Base-by-base conservation (phyloP, 257 asterid species). In the Marsdenia floribunda region DNA sequence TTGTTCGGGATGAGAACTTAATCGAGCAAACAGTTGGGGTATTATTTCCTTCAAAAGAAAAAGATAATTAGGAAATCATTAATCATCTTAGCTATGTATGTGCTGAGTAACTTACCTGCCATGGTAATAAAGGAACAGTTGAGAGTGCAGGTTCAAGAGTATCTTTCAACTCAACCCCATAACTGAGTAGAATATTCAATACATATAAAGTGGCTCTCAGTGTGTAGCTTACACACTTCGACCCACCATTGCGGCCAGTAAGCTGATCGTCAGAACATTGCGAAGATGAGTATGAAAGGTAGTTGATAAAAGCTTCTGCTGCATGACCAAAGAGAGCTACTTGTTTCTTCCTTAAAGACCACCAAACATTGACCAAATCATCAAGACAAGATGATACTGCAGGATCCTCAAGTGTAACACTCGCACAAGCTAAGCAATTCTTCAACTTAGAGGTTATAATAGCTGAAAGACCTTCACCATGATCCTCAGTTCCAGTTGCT, bases 1-100 rank as follows among this genome's bases (percentile, higher is more conserved):
- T 78, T 86, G 83, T 78, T 95, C 93, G 63, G 99, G 96, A 80
- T 95, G 99, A 74, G 98, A 88, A 83, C 97, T 90, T 85, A 95
- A 76, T 74, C 91, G 96, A 82, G 99, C 97, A 86, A 95, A 90
- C 61, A 95, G 86, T 79, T 95, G 99, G 69, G 98, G 97, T 60
- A 88, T 92, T 86, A 95, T 87, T 82, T 90, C 99, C 99, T 95
- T 79, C 91, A 87, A 21, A 37, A 49, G 57, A 61, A 76, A 80
- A 78, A 72, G 70, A 73, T 44, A 67, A 82, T 89, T 77, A 90
- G 88, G 80, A 70, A 54, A 73, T 58, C 21, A 72, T 73, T 47
- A 78, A 55, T 37, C 50, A 70, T 55, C 76, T 72, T 79, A 50
- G 24, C 73, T 40, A 74, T 73, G 78, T 67, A 80, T 57, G 58